Percentiles rank a stretch among this genome's conserved stretches.
phyloP scores from a whole-genome alignment of 352 stramenopile species.

The Phytophthora ramorum region DNA sequence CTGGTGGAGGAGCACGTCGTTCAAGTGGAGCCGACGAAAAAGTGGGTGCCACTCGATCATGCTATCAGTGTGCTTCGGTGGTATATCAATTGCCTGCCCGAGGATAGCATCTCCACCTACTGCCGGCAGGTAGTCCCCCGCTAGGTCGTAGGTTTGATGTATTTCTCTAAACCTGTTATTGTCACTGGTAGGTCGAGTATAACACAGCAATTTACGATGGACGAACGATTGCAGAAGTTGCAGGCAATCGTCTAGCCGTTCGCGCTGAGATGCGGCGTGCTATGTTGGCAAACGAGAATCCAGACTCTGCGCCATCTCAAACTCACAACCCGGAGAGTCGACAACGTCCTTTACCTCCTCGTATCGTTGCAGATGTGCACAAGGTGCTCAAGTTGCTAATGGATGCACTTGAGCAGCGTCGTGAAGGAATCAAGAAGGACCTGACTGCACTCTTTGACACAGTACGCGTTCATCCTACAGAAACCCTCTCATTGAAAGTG shows the following conservation, averaged over 20 bases:
- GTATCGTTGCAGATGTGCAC: constrained; percentile 68
- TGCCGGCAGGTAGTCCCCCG: constrained; percentile 56
- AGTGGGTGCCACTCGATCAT: constrained; percentile 75
- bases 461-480: constrained; percentile 23
- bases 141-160: background rate
- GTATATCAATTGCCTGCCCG: constrained; percentile 67
- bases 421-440: constrained; percentile 58
- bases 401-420: constrained; percentile 63
- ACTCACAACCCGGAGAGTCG: constrained; percentile 12
- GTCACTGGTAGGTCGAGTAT: constrained; percentile 57
- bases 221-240: constrained; percentile 52
- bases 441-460: constrained; percentile 63
- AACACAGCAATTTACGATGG: constrained; percentile 70
- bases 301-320: constrained; percentile 1
- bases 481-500: background rate
- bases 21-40: constrained; percentile 54
- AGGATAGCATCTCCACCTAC: constrained; percentile 60
- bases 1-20: constrained; percentile 47
- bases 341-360: constrained; percentile 29
- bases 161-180: background rate
- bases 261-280: constrained; percentile 73
- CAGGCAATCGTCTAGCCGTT: constrained; percentile 71
- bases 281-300: constrained; percentile 51
- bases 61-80: constrained; percentile 63
- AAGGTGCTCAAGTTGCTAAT: constrained; percentile 65